Evolutionary conservation across 1,139 yeast species (phyloP).

Genomic region (Sugiyamaella xylanicola): DNA sequence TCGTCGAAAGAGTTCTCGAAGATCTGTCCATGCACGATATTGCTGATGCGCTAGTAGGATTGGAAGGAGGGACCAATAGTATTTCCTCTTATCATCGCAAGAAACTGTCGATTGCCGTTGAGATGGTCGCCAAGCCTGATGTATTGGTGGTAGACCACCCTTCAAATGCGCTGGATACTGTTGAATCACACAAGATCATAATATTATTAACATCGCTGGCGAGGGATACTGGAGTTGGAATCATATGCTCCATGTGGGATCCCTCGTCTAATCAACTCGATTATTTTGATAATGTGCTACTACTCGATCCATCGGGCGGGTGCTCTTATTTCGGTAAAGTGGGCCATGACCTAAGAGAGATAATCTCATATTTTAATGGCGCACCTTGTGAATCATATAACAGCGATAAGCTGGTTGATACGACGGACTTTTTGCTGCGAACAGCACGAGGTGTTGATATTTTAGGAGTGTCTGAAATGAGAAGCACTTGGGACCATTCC

Average conservation of each 20-base stretch:
- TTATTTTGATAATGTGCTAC: conserved; percentile 53
- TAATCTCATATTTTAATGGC: conserved; percentile 58
- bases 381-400: background rate
- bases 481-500: conserved; percentile 1
- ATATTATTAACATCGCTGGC: conserved; percentile 54
- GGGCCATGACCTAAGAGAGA: conserved; percentile 53
- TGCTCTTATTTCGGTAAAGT: conserved; percentile 70
- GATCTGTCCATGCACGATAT: conserved; percentile 60
- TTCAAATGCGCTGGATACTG: conserved; percentile 61
- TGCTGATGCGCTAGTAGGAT: conserved; percentile 64
- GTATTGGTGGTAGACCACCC: conserved; percentile 59
- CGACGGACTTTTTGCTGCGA: conserved; percentile 13
- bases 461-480: background rate
- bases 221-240: conserved; percentile 54
- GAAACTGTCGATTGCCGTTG: conserved; percentile 66
- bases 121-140: conserved; percentile 57
- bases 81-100: conserved; percentile 67
- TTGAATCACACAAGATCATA: conserved; percentile 59
- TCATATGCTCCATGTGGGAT: conserved; percentile 59
- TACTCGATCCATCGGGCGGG: conserved; percentile 57
- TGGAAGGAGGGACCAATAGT: conserved; percentile 51
- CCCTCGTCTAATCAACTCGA: conserved; percentile 59
- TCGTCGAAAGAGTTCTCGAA: conserved; percentile 59
- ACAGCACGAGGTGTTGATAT: background rate
- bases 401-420: background rate